phyloP scores from a whole-genome alignment of 768 basidiomycete genomes.

The Boletellus sp. region DNA sequence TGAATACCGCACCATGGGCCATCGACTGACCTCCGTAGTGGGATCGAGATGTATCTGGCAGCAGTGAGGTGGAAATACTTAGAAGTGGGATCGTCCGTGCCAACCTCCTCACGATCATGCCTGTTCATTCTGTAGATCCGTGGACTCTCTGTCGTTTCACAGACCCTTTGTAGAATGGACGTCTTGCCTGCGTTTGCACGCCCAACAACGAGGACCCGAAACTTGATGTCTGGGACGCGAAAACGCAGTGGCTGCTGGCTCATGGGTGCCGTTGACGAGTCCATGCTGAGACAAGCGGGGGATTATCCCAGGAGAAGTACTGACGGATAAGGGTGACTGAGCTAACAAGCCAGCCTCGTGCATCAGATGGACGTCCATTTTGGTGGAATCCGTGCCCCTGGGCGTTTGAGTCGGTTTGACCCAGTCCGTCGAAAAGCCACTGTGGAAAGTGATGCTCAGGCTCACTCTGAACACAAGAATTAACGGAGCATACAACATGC shows the following conservation, averaged over 20 bases:
- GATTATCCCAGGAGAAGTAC: too few relatives aligned
- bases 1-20: not conserved
- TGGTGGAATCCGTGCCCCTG: too few relatives aligned
- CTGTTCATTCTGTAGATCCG: not conserved
- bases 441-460: too few relatives aligned
- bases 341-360: too few relatives aligned
- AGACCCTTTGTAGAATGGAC: not conserved
- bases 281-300: not conserved
- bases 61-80: not conserved
- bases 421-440: too few relatives aligned
- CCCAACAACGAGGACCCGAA: not conserved
- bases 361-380: too few relatives aligned
- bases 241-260: not conserved
- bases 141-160: not conserved
- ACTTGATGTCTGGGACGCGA: not conserved
- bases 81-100: not conserved
- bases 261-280: not conserved
- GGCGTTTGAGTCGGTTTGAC: too few relatives aligned
- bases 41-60: not conserved
- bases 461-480: too few relatives aligned
- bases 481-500: too few relatives aligned
- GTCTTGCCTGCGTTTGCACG: not conserved
- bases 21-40: not conserved
- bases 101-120: not conserved
- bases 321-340: too few relatives aligned